Evolutionary conservation across 306 rosid genomes (phyloP).

Genomic region (Bauhinia variegata): DNA sequence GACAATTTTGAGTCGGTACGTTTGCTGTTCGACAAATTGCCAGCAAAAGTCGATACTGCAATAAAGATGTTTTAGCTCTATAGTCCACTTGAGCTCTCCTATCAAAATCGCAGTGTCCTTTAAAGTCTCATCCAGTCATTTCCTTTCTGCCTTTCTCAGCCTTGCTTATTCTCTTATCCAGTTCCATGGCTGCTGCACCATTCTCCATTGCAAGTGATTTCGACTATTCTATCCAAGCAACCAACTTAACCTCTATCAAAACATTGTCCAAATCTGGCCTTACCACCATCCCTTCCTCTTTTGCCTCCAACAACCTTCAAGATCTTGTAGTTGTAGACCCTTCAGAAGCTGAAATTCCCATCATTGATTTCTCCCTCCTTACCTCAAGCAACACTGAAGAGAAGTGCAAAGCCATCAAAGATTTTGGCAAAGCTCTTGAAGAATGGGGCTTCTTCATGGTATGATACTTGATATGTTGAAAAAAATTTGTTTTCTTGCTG

Average conservation of each 20-base stretch:
- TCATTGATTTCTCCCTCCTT: constrained; percentile 51
- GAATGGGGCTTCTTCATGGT: constrained; percentile 62
- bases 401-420: constrained; percentile 42
- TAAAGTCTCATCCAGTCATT: too few species aligned
- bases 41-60: too few species aligned
- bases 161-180: too few species aligned
- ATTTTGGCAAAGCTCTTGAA: constrained; percentile 52
- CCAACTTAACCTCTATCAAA: neutral
- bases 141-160: too few species aligned
- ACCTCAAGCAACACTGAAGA: constrained; percentile 29
- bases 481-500: neutral
- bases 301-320: constrained; percentile 23
- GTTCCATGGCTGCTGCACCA: too few species aligned
- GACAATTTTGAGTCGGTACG: too few species aligned
- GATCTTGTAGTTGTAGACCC: constrained; percentile 9
- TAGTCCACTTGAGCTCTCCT: too few species aligned
- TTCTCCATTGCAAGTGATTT: too few species aligned
- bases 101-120: too few species aligned
- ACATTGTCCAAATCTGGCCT: constrained; percentile 22
- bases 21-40: too few species aligned
- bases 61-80: too few species aligned
- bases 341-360: constrained; percentile 38
- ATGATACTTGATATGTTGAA: neutral
- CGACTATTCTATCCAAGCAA: neutral
- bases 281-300: constrained; percentile 6